Conservation (phyloP, 176 grass and related monocot species). For the Oryza glumipatula region DNA sequence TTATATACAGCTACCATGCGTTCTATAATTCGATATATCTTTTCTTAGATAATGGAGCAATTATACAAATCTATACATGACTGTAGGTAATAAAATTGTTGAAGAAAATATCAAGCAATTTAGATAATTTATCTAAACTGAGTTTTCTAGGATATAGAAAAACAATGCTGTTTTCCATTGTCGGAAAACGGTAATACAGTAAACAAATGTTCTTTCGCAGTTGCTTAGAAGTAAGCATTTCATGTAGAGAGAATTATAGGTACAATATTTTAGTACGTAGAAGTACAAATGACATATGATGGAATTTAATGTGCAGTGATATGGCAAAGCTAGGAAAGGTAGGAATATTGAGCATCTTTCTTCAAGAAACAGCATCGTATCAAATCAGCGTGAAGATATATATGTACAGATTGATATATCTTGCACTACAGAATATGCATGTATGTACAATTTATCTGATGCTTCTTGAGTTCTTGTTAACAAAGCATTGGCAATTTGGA, state of each 20-base stretch:
- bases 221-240: conserved; percentile 13
- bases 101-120: not conserved
- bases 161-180: not conserved
- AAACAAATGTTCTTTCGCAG: not conserved
- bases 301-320: conserved; percentile 13
- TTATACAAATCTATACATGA: no score
- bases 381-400: not conserved
- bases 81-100: not conserved
- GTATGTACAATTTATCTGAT: not conserved
- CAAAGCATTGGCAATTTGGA: not conserved
- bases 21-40: no score
- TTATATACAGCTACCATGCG: no score
- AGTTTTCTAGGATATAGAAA: not conserved
- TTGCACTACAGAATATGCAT: not conserved
- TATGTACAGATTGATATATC: not conserved
- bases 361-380: conserved; percentile 21
- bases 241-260: not conserved
- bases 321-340: conserved; percentile 8
- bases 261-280: not conserved
- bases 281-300: conserved; percentile 5
- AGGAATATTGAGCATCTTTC: not conserved
- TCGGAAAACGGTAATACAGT: not conserved
- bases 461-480: not conserved
- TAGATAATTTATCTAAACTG: not conserved
- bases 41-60: no score